A percentile compares a stretch with the other conserved stretches of the same genome.
Conservation (phyloP, 805 yeast genomes). For the Yarrowia sp. region DNA sequence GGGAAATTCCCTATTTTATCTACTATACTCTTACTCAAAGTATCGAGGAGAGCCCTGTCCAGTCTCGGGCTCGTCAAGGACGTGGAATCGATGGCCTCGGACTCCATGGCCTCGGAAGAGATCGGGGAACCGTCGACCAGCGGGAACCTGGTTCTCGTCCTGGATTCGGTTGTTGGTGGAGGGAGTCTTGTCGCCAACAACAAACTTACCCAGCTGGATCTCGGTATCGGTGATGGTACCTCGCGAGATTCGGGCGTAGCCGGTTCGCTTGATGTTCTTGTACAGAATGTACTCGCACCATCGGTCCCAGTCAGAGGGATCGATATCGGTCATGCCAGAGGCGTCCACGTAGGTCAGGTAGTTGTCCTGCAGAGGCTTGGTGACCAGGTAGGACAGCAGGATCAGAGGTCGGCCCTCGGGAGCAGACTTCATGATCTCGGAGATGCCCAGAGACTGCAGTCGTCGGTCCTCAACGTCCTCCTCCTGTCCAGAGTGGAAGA, state of each 20-base stretch:
- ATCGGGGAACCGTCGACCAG: conserved; percentile 75
- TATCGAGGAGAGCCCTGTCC: conserved; percentile 55
- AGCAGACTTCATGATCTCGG: conserved; percentile 78
- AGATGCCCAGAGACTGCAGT: conserved; percentile 77
- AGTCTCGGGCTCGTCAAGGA: conserved; percentile 85
- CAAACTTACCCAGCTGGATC: conserved; percentile 92
- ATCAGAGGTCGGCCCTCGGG: conserved; percentile 78
- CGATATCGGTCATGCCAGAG: conserved; percentile 92
- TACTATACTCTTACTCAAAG: conserved; percentile 25
- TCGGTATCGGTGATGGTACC: conserved; percentile 97
- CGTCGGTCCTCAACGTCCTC: conserved; percentile 95
- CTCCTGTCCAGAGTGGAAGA: conserved; percentile 98
- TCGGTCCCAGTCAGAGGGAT: conserved; percentile 91
- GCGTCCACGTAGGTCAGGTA: conserved; percentile 86
- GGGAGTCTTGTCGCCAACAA: conserved; percentile 56
- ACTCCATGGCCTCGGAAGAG: conserved; percentile 89
- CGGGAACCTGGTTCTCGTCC: conserved; percentile 63
- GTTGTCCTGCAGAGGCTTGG: conserved; percentile 85
- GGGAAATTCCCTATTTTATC: not conserved
- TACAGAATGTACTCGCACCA: conserved; percentile 98
- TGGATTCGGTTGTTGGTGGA: conserved; percentile 63
- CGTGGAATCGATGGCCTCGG: conserved; percentile 92
- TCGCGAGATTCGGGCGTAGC: conserved; percentile 92
- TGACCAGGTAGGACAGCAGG: conserved; percentile 87
- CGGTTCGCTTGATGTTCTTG: conserved; percentile 83